Evolutionary conservation across 2,329 filamentous ascomycete species (phyloP).

Genomic region (Apiospora sp.): DNA sequence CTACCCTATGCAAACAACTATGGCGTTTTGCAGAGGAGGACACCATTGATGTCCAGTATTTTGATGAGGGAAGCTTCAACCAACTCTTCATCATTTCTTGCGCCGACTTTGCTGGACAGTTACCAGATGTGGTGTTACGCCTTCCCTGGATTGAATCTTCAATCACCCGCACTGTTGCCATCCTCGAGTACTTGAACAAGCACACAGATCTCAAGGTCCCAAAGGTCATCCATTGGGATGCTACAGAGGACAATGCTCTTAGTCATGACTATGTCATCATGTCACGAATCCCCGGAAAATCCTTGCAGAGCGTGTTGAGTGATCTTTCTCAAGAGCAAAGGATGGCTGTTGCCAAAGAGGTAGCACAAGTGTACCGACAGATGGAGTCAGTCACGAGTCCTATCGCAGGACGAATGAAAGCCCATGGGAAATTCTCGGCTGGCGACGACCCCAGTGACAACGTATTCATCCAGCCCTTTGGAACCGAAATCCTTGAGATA

Average conservation of each 20-base stretch:
- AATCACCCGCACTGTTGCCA: neutral
- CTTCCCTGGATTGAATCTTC: neutral
- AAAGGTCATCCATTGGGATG: slow-evolving; percentile 28
- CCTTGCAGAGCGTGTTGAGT: neutral
- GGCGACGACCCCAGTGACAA: neutral
- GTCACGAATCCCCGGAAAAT: neutral
- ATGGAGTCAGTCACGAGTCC: neutral
- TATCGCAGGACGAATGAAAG: neutral
- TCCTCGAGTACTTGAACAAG: slow-evolving; percentile 25
- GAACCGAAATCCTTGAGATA: neutral
- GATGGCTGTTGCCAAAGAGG: neutral
- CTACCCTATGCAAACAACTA: neutral
- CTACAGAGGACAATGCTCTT: slow-evolving; percentile 25
- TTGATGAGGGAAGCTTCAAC: neutral
- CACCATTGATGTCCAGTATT: neutral
- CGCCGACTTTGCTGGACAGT: neutral
- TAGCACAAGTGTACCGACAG: neutral
- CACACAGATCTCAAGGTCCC: slow-evolving; percentile 28
- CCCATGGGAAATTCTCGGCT: neutral
- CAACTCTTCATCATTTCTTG: neutral
- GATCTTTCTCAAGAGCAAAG: neutral
- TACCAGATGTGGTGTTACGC: neutral
- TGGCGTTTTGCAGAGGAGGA: neutral
- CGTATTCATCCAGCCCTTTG: neutral
- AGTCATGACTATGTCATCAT: slow-evolving; percentile 2